Percentiles rank a stretch among this genome's conserved stretches.
These are phyloP conservation scores for Aspergillus funiculosus DNA, from an alignment of 495 filamentous ascomycete genomes.

Conservation along the genomic window DNA sequence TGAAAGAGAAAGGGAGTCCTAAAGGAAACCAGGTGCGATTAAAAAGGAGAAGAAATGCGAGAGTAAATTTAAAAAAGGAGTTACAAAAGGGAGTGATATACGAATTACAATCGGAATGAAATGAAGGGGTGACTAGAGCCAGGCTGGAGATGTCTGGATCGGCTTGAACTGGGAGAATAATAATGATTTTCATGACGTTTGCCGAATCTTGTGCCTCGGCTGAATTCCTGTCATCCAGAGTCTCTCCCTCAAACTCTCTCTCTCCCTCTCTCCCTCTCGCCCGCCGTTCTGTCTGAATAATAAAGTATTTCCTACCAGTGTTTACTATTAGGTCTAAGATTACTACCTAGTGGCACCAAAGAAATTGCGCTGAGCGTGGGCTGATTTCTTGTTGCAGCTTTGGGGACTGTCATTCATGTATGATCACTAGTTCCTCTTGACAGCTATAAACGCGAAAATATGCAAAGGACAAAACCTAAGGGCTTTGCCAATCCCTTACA, in stretches of 20 bases:
- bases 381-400: too few relatives aligned
- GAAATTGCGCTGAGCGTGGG: too few relatives aligned
- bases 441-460: too few relatives aligned
- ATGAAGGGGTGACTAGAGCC: neutral
- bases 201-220: slow-evolving; percentile 41
- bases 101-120: slow-evolving; percentile 8
- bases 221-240: slow-evolving; percentile 16
- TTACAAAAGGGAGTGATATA: slow-evolving; percentile 15
- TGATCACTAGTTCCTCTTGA: too few relatives aligned
- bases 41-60: slow-evolving; percentile 6
- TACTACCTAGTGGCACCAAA: too few relatives aligned
- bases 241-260: neutral
- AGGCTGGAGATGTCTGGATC: slow-evolving; percentile 31
- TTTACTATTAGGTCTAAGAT: too few relatives aligned
- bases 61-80: slow-evolving; percentile 7
- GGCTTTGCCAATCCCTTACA: too few relatives aligned
- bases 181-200: slow-evolving; percentile 41
- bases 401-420: too few relatives aligned
- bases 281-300: too few relatives aligned
- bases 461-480: too few relatives aligned
- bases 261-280: too few relatives aligned
- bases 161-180: slow-evolving; percentile 24
- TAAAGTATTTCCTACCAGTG: too few relatives aligned
- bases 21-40: slow-evolving; percentile 3
- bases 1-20: neutral